A percentile compares a stretch with the other conserved stretches of the same genome.
Conservation (phyloP, 768 basidiomycete species). For the Tephrocybe sp. region DNA sequence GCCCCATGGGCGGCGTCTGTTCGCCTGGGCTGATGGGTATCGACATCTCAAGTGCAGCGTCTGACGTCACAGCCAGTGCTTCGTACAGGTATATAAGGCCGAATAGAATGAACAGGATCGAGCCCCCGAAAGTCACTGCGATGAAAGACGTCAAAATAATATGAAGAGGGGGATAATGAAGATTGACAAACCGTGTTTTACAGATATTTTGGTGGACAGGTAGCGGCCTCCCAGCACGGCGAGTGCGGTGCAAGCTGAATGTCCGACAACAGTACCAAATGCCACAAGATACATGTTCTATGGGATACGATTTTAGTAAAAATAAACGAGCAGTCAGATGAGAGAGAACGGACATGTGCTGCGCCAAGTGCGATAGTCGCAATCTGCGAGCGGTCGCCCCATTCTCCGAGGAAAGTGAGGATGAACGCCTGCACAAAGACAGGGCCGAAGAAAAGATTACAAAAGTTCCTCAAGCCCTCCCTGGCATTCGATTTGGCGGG, state of each 20-base stretch:
- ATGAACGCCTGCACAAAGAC: conserved; percentile 95
- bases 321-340: background rate
- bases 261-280: conserved; percentile 87
- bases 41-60: conserved; percentile 33
- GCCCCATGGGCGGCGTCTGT: conserved; percentile 11
- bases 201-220: conserved; percentile 90
- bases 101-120: conserved; percentile 80
- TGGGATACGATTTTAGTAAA: conserved; percentile 1
- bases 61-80: conserved; percentile 41
- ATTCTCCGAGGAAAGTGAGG: conserved; percentile 97
- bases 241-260: conserved; percentile 81
- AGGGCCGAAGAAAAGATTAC: conserved; percentile 80
- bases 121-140: conserved; percentile 84
- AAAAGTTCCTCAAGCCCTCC: conserved; percentile 82
- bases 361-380: conserved; percentile 95
- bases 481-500: conserved; percentile 22
- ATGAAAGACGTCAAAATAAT: background rate
- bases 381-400: conserved; percentile 98
- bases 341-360: conserved; percentile 71
- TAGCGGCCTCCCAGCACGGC: conserved; percentile 95
- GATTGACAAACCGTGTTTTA: conserved; percentile 81
- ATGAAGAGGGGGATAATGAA: conserved; percentile 8
- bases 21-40: conserved; percentile 23
- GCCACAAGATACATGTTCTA: conserved; percentile 94
- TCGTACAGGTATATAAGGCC: conserved; percentile 77